Conservation (phyloP, 1,284 basidiomycete species). For the Papiliotrema flavescens region DNA sequence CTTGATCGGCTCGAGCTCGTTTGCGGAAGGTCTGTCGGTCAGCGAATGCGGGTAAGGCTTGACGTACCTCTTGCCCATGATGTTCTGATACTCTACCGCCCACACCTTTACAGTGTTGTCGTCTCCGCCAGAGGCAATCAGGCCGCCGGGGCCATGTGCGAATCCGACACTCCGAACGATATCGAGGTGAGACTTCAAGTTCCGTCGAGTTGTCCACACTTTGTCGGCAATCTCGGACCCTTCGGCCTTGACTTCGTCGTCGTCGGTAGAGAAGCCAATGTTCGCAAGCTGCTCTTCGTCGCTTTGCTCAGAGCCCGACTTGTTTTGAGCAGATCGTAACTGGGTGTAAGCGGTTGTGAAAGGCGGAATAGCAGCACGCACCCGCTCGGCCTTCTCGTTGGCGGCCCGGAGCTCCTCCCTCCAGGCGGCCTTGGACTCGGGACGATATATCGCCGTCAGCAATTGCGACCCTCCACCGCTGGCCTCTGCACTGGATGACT, state of each 20-base stretch:
- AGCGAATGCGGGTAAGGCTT: no score
- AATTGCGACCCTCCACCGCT: conserved; percentile 52
- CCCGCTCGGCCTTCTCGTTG: conserved; percentile 45
- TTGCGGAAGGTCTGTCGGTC: conserved; percentile 53
- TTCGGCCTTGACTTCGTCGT: conserved; percentile 61
- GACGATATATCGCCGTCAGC: conserved; percentile 78
- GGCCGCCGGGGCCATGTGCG: conserved; percentile 69
- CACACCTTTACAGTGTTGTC: conserved; percentile 96
- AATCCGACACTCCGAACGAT: conserved; percentile 85
- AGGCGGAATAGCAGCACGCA: conserved; percentile 5
- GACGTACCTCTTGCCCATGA: conserved; percentile 35
- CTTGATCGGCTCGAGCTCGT: conserved; percentile 82
- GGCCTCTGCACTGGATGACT: neutral
- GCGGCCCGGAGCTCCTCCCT: conserved; percentile 58
- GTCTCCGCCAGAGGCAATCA: conserved; percentile 85
- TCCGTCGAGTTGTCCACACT: conserved; percentile 77
- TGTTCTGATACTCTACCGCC: conserved; percentile 46
- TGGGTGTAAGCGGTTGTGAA: conserved; percentile 3
- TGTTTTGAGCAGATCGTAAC: neutral
- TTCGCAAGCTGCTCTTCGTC: conserved; percentile 40
- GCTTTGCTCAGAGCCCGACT: conserved; percentile 7
- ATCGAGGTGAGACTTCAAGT: conserved; percentile 84
- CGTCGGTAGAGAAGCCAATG: conserved; percentile 51
- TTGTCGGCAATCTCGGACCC: conserved; percentile 49
- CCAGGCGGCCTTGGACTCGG: conserved; percentile 78